Evolutionary conservation across 164 flowering plant genomes (phyloP), one percentile per base, ranked within the genome.

Genomic region (Pachysandra terminalis): DNA sequence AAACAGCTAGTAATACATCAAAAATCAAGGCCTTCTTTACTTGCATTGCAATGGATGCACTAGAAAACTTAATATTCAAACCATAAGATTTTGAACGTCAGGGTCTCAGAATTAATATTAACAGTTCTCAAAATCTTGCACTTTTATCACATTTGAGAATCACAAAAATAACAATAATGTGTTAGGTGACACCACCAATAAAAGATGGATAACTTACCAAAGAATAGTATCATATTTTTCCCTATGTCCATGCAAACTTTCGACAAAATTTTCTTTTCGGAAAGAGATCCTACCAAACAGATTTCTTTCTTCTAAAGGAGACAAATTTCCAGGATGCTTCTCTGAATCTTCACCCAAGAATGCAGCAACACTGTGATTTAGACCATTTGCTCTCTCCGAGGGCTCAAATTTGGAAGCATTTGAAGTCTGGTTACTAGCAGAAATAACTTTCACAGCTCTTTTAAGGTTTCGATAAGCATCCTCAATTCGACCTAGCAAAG

Each of bases 401-500:
- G 27, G 69, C 61, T 77, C 70, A 14, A 65, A 49, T 61, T 64
- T 71, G 5, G 71, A 32, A n/a, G 64, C 64, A 61, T 70, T 73
- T 32, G 71, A 59, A 64, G 58, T 57, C 19, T 0, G 53, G 25
- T 69, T 75, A 56, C 48, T 57, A 55, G 62, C 63, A 57, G 37
- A 52, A 54, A 74, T 78, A 73, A 60, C 54, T 75, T 65, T 87
- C 67, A 70, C 70, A 53, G 74, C 26, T 65, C 78, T 85, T 64
- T 82, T 83, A 17, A 95, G 87, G 27, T 82, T 77, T 89, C 91
- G 82, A 26, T 80, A n/a, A 25, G 98, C 97, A 72, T 76, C 90
- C 59, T 81, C 78, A 68, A 92, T 58, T 59, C 87, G 80, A 78
- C 70, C 98, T 95, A 79, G 73, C 65, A 68, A 68, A 60, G 26